These are phyloP conservation scores for Primulina eburnea DNA, from an alignment of 257 asterid species.

Conservation along the genomic window DNA sequence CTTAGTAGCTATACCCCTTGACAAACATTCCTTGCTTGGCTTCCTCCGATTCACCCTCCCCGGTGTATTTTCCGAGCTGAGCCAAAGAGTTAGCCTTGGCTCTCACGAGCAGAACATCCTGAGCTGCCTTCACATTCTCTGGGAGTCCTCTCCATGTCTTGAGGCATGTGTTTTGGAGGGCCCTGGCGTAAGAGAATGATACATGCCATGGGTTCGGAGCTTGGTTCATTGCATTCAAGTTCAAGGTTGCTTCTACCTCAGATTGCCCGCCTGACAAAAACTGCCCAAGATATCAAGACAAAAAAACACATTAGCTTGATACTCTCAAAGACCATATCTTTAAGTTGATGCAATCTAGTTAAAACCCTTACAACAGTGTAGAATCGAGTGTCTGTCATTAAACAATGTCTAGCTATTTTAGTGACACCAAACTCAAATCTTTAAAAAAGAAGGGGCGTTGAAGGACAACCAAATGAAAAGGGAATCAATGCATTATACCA, in stretches of 20 bases:
- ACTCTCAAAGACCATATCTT: not conserved
- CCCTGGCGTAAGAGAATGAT: constrained; percentile 73
- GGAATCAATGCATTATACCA: not conserved
- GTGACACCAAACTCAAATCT: not conserved
- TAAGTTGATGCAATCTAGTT: not conserved
- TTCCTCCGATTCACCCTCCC: constrained; percentile 74
- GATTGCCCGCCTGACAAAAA: constrained; percentile 85
- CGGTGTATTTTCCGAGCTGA: constrained; percentile 74
- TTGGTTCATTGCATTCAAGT: constrained; percentile 84
- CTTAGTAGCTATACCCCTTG: constrained; percentile 65
- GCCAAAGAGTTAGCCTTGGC: constrained; percentile 79
- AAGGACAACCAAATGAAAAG: not conserved
- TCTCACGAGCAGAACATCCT: constrained; percentile 50
- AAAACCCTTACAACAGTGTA: too few relatives aligned
- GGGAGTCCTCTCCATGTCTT: constrained; percentile 76
- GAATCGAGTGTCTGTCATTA: not conserved
- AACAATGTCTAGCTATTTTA: not conserved
- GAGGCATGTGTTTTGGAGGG: constrained; percentile 75
- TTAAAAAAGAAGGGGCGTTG: not conserved
- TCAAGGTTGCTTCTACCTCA: constrained; percentile 74
- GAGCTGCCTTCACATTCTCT: constrained; percentile 68
- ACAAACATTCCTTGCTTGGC: constrained; percentile 76
- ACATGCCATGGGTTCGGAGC: constrained; percentile 81
- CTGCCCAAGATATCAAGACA: constrained; percentile 28
- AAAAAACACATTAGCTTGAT: not conserved